These are phyloP conservation scores for Eimeria praecox DNA, from an alignment of 169 alveolate species.

Conservation along the genomic window DNA sequence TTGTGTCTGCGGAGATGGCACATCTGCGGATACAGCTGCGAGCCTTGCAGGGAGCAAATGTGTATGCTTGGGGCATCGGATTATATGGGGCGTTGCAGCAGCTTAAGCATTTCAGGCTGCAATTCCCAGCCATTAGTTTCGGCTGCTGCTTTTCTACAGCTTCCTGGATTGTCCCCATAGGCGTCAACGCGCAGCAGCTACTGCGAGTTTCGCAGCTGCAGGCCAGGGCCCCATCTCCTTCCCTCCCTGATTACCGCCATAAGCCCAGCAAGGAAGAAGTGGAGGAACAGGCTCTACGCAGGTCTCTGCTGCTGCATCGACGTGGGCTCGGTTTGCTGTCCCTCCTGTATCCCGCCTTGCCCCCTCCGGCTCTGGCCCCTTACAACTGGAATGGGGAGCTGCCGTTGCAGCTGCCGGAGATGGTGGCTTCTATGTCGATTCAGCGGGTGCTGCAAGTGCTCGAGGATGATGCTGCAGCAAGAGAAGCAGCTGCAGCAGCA, in stretches of 20 bases:
- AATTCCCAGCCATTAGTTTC: constrained; percentile 69
- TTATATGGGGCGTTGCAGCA: constrained; percentile 52
- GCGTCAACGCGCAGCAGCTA: constrained; percentile 63
- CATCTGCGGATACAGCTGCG: constrained; percentile 38
- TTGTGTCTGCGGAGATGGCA: constrained; percentile 40
- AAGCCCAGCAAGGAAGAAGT: neutral
- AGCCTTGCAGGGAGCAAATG: constrained; percentile 21
- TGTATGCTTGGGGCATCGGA: constrained; percentile 39
- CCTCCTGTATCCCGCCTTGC: constrained; percentile 29
- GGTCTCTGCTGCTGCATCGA: constrained; percentile 57
- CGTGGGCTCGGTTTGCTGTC: constrained; percentile 30
- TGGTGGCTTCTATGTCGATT: constrained; percentile 29
- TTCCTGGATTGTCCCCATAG: constrained; percentile 28
- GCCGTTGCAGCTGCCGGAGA: constrained; percentile 69
- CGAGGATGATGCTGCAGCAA: constrained; percentile 56
- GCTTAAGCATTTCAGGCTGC: constrained; percentile 54
- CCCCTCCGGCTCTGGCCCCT: constrained; percentile 60
- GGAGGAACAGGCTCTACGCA: constrained; percentile 22
- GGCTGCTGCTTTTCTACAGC: constrained; percentile 80
- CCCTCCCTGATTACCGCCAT: neutral
- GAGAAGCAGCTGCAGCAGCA: constrained; percentile 60
- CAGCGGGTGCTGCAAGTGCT: constrained; percentile 51
- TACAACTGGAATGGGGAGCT: constrained; percentile 34
- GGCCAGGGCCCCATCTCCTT: constrained; percentile 3
- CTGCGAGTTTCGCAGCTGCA: constrained; percentile 56